Base-by-base conservation (phyloP, 177 flowering plant species). In the Vitis hybrid region DNA sequence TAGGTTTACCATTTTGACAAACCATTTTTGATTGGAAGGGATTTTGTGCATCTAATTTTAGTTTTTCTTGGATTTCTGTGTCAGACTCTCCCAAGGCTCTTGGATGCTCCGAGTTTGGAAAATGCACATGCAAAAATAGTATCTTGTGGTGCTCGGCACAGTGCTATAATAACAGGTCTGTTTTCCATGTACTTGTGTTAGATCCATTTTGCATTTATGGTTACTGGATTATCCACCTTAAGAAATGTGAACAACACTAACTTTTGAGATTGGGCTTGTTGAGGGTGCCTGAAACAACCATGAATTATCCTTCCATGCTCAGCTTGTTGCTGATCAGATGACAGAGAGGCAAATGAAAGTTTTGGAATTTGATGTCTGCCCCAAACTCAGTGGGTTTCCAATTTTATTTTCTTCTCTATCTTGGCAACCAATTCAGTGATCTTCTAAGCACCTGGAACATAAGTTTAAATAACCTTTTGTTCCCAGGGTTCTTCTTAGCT, bases 91-190 rank as follows among this genome's bases (percentile, higher is more conserved):
- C 99, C 99, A 9, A 87, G 90, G 82, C 92, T 93, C 6, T 66
- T 96, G 80, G 97, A 90, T 57, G 88, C 95, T 69, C 85, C 98
- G 52, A 82, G 86, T 73, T 65, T 96, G 77, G 98, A 96, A 71
- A 85, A 86, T 73, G 61, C 74, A 56, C 73, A 83, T 77, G 95
- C 83, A 26, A 90, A 82, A 79, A 20, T 69, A 50, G 87, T 92
- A 67, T 92, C 99, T 50, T 96, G 99, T 63, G 99, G 98, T 19
- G 97, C 99, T 67, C 95, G 99, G 31, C 99, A 96, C 60, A 92
- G 82, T 84, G 97, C 97, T 58, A 68, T 88, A 29, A 71, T 96
- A 16, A 81, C 98, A 82, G 98, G 98, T 96, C 75, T 59, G 73
- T 62, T 0, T n/a, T 59, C 2, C 10, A 31, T 9, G 29, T 1